Base-by-base conservation (phyloP, 169 alveolate genomes). In the Cardiosporidium cionae region DNA sequence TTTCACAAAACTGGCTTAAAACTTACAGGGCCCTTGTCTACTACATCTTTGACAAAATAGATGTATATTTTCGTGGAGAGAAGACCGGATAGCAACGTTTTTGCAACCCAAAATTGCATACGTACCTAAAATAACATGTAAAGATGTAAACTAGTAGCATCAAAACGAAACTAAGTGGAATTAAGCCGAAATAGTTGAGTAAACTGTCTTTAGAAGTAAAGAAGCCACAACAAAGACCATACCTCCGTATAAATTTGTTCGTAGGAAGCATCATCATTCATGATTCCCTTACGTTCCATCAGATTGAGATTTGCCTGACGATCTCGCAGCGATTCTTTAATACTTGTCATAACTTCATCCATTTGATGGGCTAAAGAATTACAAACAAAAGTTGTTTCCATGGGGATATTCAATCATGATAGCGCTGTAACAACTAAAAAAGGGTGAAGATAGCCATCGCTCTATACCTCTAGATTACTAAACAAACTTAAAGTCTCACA, bases 91-190 rank as follows among this genome's bases (percentile, higher is more conserved):
- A 89, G 87, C 33, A 89, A 84, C 93, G 87, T 89, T 76, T 87
- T 89, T 9, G 86, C 86, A 28, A 88, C 92, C 94, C 94, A 89
- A 84, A 89, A 89, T 73, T 89, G 94, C 32, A 89, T 81, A 69
- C 88, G 87, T 28, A 89, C 93, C 81, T 89, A 65, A 2, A 29
- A 35, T 2, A 27, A 28, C 4, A 52, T 22, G 29, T n/a, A n/a
- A 63, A n/a, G 29, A n/a, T 23, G 32, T n/a, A 36, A 2, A 68
- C 7, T 35, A 7, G 68, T 22, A 7, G 0, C 7, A 34, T 44
- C 52, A 9, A 68, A 9, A 34, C 0, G 64, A 34, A 33, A 16
- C 64, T 37, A 35, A n/a, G 5, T 7, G 16, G 5, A 9, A 9
- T 16, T 16, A 9, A 9, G 16, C 29, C 16, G 16, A 9, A 9